Evolutionary conservation across 2,329 filamentous ascomycete species (phyloP), one percentile per base, ranked within the genome.

Genomic region (Lasiodiplodia gonubiensis): DNA sequence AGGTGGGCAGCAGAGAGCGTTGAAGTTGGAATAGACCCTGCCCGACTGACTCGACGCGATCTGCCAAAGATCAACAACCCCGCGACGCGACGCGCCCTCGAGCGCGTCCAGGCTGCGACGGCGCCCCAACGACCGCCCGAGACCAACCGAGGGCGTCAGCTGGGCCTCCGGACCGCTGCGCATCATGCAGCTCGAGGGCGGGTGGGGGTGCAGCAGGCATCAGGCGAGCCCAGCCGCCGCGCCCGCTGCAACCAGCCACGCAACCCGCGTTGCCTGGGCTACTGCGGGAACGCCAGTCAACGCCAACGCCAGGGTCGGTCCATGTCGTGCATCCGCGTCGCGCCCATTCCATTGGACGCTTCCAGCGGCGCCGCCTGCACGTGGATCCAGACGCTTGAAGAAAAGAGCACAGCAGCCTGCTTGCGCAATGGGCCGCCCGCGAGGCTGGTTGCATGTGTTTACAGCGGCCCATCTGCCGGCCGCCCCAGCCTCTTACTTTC

Each of bases 391-490:
- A 66, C 52, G 42, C 25, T 49, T 51, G 37, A 37, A 39, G 52
- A 59, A 39, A 37, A 25, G 30, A 46, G 42, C 42, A 46, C 18
- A 10, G 42, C 42, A 18, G 42, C 42, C 42, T 46, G 42, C 42
- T 46, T 46, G 42, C 42, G 42, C 42, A 46, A 46, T 46, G 42
- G n/a, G n/a, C 42, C 42, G n/a, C 16, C 25, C 37, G 37, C 37
- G 53, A 30, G 53, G 64, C 54, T 66, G 64, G 52, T 37, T 59
- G 42, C 64, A n/a, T 49, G 46, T 66, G 64, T 66, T 66, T 66
- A 66, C 64, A 57, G 53, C 63, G 63, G 63, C 63, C 52, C 63
- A 65, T 55, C 42, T 30, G 21, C 23, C 27, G 63, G 52, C 63
- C 63, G 51, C 25, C 52, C 64, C 64, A 66, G 64, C 64, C 64